These are phyloP conservation scores for Escovopsis sp. DNA, from an alignment of 2,329 filamentous ascomycete genomes.

Conservation along the genomic window DNA sequence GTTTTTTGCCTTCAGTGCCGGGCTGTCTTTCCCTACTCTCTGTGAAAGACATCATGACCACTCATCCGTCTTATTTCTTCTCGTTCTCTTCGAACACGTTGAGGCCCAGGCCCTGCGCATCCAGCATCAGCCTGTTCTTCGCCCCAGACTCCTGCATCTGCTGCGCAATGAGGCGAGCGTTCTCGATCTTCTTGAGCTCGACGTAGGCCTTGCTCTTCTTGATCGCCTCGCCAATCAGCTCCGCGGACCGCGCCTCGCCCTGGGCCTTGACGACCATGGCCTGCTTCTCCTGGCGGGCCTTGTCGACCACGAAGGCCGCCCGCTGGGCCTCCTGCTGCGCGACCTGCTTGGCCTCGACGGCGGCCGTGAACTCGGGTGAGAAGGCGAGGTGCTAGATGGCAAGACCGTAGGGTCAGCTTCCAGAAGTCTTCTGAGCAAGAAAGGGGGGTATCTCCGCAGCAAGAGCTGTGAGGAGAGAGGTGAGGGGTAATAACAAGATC, in stretches of 20 bases:
- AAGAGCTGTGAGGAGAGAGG: too few relatives aligned
- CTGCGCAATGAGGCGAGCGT: conserved; percentile 74
- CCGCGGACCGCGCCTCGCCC: conserved; percentile 95
- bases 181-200: conserved; percentile 96
- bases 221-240: conserved; percentile 96
- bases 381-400: conserved; percentile 51
- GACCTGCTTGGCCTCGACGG: conserved; percentile 60
- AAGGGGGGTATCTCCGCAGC: too few relatives aligned
- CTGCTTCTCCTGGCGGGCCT: conserved; percentile 98
- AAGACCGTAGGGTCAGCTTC: not conserved
- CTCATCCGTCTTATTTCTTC: conserved; percentile 23
- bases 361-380: conserved; percentile 58
- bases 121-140: conserved; percentile 87
- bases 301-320: conserved; percentile 95
- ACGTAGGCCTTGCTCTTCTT: conserved; percentile 98
- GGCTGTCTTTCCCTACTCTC: conserved; percentile 3
- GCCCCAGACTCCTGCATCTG: conserved; percentile 74
- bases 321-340: conserved; percentile 89
- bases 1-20: conserved; percentile 20
- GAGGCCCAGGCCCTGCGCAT: conserved; percentile 77
- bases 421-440: too few relatives aligned
- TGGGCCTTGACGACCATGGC: conserved; percentile 96
- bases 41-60: too few relatives aligned
- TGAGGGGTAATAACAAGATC: not conserved
- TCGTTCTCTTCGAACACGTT: conserved; percentile 54